A percentile compares a stretch with the other conserved stretches of the same genome.
phyloP scores from a whole-genome alignment of 2,329 filamentous ascomycete species.

The Sporothrix pseudoabietina region DNA sequence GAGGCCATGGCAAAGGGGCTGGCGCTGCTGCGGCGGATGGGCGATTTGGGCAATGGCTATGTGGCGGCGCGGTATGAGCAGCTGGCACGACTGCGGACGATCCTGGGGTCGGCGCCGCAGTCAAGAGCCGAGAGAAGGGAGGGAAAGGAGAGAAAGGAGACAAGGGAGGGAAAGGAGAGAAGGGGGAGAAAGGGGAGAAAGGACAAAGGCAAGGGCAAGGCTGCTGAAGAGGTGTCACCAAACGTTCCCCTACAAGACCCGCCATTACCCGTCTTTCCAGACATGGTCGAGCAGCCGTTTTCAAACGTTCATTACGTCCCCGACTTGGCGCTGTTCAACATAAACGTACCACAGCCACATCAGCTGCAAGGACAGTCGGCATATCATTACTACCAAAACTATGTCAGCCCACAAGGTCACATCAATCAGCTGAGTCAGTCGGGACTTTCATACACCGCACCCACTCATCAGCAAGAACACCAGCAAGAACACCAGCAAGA shows the following conservation, averaged over 20 bases:
- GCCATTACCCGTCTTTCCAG: neutral
- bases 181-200: neutral
- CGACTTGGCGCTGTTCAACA: neutral
- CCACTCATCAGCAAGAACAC: neutral
- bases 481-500: too few species aligned
- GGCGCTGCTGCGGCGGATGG: conserved; percentile 53
- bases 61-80: conserved; percentile 45
- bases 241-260: neutral
- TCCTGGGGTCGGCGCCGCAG: conserved; percentile 21
- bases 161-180: too few species aligned
- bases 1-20: conserved; percentile 49
- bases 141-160: neutral
- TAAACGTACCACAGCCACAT: neutral
- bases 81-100: conserved; percentile 35
- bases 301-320: neutral
- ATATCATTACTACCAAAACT: too few species aligned
- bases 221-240: too few species aligned
- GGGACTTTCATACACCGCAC: neutral
- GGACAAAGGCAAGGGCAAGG: neutral
- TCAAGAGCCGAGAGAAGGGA: neutral
- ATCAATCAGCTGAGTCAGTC: neutral
- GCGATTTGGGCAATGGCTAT: conserved; percentile 55
- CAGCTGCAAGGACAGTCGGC: too few species aligned
- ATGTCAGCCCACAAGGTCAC: neutral
- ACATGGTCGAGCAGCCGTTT: neutral